phyloP scores from a whole-genome alignment of 2,329 filamentous ascomycete species.

The Ophiostoma piceae region DNA sequence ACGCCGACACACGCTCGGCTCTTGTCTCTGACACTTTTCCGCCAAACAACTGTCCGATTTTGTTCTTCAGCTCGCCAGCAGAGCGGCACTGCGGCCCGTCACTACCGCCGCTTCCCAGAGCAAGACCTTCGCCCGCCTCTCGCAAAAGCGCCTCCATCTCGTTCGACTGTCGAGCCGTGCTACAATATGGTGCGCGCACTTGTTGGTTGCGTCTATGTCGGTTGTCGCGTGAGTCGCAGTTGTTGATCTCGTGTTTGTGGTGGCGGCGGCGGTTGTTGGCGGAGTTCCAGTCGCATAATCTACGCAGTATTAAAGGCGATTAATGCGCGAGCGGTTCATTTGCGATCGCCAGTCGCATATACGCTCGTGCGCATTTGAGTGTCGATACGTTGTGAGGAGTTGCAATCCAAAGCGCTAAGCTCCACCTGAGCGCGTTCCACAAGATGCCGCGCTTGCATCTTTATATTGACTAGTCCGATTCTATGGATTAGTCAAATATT shows the following conservation, averaged over 20 bases:
- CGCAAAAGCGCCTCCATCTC: constrained; percentile 34
- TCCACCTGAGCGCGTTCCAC: neutral
- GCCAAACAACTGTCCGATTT: constrained; percentile 40
- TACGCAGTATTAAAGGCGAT: neutral
- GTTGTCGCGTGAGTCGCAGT: neutral
- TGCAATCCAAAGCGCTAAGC: neutral
- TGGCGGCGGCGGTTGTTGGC: neutral
- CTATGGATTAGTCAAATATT: neutral
- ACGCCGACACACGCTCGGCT: constrained; percentile 46
- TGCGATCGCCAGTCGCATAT: neutral
- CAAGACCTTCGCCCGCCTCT: constrained; percentile 28
- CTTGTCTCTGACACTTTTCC: constrained; percentile 44
- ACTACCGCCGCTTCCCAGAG: constrained; percentile 29
- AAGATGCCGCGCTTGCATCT: neutral
- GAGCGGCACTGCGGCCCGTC: constrained; percentile 34
- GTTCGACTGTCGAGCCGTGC: neutral
- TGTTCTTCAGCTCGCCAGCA: constrained; percentile 43
- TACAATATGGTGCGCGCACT: neutral
- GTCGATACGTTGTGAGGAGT: neutral
- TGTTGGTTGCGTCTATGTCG: neutral
- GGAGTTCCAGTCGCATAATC: too few species aligned
- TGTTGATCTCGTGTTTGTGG: neutral
- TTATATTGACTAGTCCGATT: neutral
- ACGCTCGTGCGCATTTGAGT: neutral
- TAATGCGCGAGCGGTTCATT: neutral